Percentiles rank a stretch among this genome's conserved stretches.
These are phyloP conservation scores for Marchantia paleacea DNA, from an alignment of 225 moss, liverwort and hornwort genomes.

Conservation along the genomic window DNA sequence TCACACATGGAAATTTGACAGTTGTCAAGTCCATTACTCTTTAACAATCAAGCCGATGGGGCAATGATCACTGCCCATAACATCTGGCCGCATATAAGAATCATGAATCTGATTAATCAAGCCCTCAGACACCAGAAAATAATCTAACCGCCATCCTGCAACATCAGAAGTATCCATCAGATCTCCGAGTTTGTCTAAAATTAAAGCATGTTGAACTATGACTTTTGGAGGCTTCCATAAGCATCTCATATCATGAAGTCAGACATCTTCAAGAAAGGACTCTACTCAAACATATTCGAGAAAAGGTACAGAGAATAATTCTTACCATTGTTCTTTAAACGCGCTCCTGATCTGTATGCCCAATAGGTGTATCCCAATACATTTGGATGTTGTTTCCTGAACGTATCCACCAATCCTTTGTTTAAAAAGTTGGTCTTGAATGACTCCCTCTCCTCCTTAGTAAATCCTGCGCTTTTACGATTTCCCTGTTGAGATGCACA, in stretches of 20 bases:
- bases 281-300: background rate
- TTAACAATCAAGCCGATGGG: slow-evolving; percentile 81
- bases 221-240: too few species aligned
- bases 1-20: background rate
- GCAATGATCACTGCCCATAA: slow-evolving; percentile 91
- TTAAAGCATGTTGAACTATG: too few species aligned
- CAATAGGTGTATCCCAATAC: slow-evolving; percentile 87
- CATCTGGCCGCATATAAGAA: slow-evolving; percentile 80
- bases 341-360: slow-evolving; percentile 76
- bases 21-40: slow-evolving; percentile 10
- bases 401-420: slow-evolving; percentile 83
- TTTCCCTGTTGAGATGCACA: slow-evolving; percentile 53
- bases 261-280: background rate
- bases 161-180: slow-evolving; percentile 5
- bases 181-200: background rate
- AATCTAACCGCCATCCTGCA: slow-evolving; percentile 96
- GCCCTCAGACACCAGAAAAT: slow-evolving; percentile 80
- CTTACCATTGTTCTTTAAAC: slow-evolving; percentile 82
- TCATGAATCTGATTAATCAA: slow-evolving; percentile 63
- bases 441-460: slow-evolving; percentile 74
- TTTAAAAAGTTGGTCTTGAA: slow-evolving; percentile 69
- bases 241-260: too few species aligned
- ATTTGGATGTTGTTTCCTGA: slow-evolving; percentile 78
- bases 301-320: background rate
- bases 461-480: slow-evolving; percentile 77